Percentiles rank a stretch among this genome's conserved stretches.
Conservation (phyloP, 176 grass and related monocot genomes). For the Phoenix roebelenii region DNA sequence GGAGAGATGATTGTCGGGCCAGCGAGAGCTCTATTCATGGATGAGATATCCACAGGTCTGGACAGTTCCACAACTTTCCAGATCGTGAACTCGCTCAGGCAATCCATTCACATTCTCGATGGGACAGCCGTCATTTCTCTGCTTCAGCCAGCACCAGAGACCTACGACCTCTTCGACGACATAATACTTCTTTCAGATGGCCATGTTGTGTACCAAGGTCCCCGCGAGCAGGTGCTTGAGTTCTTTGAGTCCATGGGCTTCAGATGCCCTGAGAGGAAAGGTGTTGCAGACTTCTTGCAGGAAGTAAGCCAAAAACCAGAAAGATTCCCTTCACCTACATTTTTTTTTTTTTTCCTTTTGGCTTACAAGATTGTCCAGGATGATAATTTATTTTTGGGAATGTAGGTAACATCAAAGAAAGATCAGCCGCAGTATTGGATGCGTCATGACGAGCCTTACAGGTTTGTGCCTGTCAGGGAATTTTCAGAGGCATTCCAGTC, state of each 20-base stretch:
- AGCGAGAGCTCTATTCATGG: no score
- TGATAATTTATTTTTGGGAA: neutral
- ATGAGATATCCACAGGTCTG: slow-evolving; percentile 85
- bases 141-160: slow-evolving; percentile 81
- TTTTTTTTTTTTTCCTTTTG: no score
- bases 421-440: slow-evolving; percentile 79
- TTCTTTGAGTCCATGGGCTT: slow-evolving; percentile 74
- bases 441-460: slow-evolving; percentile 42
- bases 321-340: neutral
- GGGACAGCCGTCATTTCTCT: slow-evolving; percentile 61
- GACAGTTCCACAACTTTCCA: slow-evolving; percentile 84
- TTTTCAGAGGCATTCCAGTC: slow-evolving; percentile 62
- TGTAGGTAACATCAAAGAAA: slow-evolving; percentile 67
- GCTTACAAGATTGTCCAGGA: no score
- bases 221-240: slow-evolving; percentile 60
- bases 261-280: slow-evolving; percentile 68
- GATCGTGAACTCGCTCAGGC: slow-evolving; percentile 61
- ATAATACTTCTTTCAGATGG: slow-evolving; percentile 79
- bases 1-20: no score
- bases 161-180: slow-evolving; percentile 75
- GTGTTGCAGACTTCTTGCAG: slow-evolving; percentile 68
- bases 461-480: slow-evolving; percentile 48
- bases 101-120: slow-evolving; percentile 49
- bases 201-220: slow-evolving; percentile 64
- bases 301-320: slow-evolving; percentile 33